Evolutionary conservation across 176 grass and related monocot species (phyloP).

Genomic region (Pontederia paniculata): DNA sequence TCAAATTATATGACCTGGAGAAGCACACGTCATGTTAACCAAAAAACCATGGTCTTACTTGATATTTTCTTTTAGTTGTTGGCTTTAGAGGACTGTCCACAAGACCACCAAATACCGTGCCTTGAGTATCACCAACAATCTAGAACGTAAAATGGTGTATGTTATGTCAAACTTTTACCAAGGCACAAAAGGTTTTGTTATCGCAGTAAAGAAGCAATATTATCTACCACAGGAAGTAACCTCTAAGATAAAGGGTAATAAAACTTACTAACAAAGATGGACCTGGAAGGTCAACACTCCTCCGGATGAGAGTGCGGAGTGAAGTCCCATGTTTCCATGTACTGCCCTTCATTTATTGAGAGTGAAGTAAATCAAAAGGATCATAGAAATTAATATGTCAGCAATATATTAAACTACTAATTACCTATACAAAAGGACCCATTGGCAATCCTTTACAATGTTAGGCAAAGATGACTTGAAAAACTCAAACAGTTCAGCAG

Average conservation of each 20-base stretch:
- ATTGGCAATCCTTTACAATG: slow-evolving; percentile 75
- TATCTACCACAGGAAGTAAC: too few relatives aligned
- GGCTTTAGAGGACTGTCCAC: slow-evolving; percentile 68
- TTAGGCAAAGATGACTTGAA: slow-evolving; percentile 71
- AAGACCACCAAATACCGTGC: slow-evolving; percentile 82
- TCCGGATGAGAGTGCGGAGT: slow-evolving; percentile 72
- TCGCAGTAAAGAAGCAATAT: too few relatives aligned
- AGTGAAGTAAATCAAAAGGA: slow-evolving; percentile 8
- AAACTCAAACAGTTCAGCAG: slow-evolving; percentile 60
- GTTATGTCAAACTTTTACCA: too few relatives aligned
- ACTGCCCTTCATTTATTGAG: slow-evolving; percentile 62
- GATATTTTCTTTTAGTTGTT: slow-evolving; percentile 82
- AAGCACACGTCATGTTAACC: too few relatives aligned
- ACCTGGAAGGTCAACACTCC: slow-evolving; percentile 42
- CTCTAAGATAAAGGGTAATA: too few relatives aligned
- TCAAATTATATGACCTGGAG: neutral
- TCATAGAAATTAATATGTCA: neutral
- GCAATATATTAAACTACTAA: slow-evolving; percentile 5
- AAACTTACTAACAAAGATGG: slow-evolving; percentile 69
- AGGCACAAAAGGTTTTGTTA: too few relatives aligned
- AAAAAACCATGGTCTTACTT: slow-evolving; percentile 24
- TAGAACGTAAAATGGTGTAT: slow-evolving; percentile 16
- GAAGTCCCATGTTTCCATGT: slow-evolving; percentile 97
- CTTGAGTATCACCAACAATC: slow-evolving; percentile 73
- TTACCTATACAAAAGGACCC: slow-evolving; percentile 90